Percentiles rank a stretch among this genome's conserved stretches.
Evolutionary conservation across 495 filamentous ascomycete genomes (phyloP).

Genomic region (Coniosporium apollinis): DNA sequence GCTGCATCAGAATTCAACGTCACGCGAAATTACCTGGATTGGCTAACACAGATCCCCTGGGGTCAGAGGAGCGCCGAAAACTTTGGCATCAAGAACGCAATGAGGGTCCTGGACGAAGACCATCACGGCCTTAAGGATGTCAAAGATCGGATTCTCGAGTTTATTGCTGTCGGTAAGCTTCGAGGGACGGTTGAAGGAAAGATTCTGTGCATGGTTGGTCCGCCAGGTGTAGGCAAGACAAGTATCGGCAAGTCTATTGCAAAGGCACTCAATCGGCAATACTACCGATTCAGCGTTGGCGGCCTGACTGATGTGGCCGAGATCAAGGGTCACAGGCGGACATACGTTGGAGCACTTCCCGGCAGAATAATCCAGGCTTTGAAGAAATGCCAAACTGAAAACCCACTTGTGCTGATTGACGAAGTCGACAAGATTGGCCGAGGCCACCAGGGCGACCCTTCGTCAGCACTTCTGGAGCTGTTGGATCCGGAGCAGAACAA

Average conservation of each 20-base stretch:
- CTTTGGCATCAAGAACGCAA: conserved; percentile 83
- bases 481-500: conserved; percentile 96
- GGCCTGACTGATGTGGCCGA: conserved; percentile 97
- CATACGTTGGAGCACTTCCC: conserved; percentile 91
- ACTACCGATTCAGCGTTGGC: conserved; percentile 95
- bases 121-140: conserved; percentile 97
- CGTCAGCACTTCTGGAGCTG: conserved; percentile 84
- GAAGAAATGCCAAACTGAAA: conserved; percentile 98
- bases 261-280: conserved; percentile 81
- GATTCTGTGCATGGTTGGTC: conserved; percentile 94
- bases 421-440: conserved; percentile 96
- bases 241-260: conserved; percentile 98
- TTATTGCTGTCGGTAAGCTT: conserved; percentile 95
- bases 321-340: conserved; percentile 94
- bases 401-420: conserved; percentile 91
- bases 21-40: conserved; percentile 97
- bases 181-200: conserved; percentile 97
- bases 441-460: conserved; percentile 90
- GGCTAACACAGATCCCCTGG: conserved; percentile 97
- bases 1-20: conserved; percentile 97
- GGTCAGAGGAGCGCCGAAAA: conserved; percentile 92
- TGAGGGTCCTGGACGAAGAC: conserved; percentile 84
- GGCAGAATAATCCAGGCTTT: conserved; percentile 95
- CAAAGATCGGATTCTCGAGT: conserved; percentile 96
- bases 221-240: conserved; percentile 93